Evolutionary conservation across 106 monocot genomes (phyloP).

Genomic region (Dendrobium officinale): DNA sequence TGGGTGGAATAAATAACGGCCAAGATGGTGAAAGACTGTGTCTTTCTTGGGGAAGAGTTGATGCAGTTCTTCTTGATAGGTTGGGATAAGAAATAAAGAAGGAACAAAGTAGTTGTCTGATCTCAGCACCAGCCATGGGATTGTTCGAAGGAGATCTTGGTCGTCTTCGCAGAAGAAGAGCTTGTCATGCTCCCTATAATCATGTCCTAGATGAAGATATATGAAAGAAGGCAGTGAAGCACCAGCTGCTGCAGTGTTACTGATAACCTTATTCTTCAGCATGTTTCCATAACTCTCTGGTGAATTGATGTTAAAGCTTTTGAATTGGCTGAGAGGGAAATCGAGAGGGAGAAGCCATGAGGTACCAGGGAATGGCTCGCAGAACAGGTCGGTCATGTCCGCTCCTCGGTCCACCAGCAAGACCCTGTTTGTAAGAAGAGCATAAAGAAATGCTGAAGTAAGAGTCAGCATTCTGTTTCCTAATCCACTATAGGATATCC

Average conservation of each 20-base stretch:
- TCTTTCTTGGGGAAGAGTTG: conserved; percentile 68
- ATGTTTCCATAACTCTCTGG: conserved; percentile 58
- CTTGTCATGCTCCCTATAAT: conserved; percentile 43
- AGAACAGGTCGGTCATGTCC: conserved; percentile 63
- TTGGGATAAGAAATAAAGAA: conserved; percentile 53
- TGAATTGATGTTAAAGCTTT: conserved; percentile 12
- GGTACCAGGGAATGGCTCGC: conserved; percentile 71
- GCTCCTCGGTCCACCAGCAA: conserved; percentile 38
- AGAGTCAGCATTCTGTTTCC: conserved; percentile 75
- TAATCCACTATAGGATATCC: conserved; percentile 48
- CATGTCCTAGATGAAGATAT: conserved; percentile 58
- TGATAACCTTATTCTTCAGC: conserved; percentile 30
- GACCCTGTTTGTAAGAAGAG: conserved; percentile 70
- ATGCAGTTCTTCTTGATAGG: conserved; percentile 45
- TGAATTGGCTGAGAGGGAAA: conserved; percentile 41
- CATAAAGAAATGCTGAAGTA: conserved; percentile 69
- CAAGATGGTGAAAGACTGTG: conserved; percentile 77
- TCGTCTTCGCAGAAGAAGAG: conserved; percentile 75
- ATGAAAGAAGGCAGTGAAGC: conserved; percentile 26
- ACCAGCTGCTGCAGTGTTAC: not conserved
- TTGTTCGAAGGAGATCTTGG: conserved; percentile 37
- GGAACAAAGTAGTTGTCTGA: conserved; percentile 82
- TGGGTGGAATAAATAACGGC: conserved; percentile 79
- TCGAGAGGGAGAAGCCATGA: conserved; percentile 68
- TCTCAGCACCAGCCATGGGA: conserved; percentile 68